These are phyloP conservation scores for Trichocladium uniseriatum DNA, from an alignment of 495 filamentous ascomycete genomes.

Conservation along the genomic window DNA sequence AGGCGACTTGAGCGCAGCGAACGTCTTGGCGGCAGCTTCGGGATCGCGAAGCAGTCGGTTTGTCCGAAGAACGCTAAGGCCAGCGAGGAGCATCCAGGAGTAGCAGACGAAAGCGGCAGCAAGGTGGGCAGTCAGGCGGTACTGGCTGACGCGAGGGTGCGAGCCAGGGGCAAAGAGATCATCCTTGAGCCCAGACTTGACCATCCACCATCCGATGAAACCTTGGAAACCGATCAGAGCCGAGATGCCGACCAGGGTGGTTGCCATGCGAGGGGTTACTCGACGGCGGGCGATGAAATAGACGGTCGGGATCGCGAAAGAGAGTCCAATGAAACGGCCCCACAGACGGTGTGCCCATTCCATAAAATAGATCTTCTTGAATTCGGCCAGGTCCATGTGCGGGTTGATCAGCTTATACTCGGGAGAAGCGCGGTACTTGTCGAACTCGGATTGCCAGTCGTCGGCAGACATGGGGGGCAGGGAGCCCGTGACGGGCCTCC, in stretches of 20 bases:
- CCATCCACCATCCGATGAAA: conserved; percentile 98
- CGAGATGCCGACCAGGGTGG: conserved; percentile 70
- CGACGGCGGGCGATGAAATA: conserved; percentile 81
- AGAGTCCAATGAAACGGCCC: conserved; percentile 85
- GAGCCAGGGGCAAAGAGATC: conserved; percentile 85
- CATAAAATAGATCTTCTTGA: conserved; percentile 99
- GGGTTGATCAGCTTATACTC: conserved; percentile 87
- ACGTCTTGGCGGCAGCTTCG: conserved; percentile 40
- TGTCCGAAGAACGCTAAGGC: conserved; percentile 71
- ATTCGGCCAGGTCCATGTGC: conserved; percentile 82
- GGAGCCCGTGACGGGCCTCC: conserved; percentile 90
- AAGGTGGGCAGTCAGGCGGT: conserved; percentile 81
- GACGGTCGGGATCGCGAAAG: conserved; percentile 75
- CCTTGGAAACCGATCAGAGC: conserved; percentile 91
- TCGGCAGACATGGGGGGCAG: conserved; percentile 67
- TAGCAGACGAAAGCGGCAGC: conserved; percentile 87
- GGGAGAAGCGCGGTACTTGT: conserved; percentile 80
- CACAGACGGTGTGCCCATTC: conserved; percentile 96
- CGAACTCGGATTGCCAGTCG: conserved; percentile 87
- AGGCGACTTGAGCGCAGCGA: conserved; percentile 54
- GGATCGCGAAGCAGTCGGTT: conserved; percentile 58
- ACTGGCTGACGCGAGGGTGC: conserved; percentile 88
- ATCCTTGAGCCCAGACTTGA: conserved; percentile 88
- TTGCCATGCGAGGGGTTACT: conserved; percentile 69
- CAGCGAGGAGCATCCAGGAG: conserved; percentile 86